phyloP scores from a whole-genome alignment of 1,284 basidiomycete genomes.

The Naganishia liquefaciens region DNA sequence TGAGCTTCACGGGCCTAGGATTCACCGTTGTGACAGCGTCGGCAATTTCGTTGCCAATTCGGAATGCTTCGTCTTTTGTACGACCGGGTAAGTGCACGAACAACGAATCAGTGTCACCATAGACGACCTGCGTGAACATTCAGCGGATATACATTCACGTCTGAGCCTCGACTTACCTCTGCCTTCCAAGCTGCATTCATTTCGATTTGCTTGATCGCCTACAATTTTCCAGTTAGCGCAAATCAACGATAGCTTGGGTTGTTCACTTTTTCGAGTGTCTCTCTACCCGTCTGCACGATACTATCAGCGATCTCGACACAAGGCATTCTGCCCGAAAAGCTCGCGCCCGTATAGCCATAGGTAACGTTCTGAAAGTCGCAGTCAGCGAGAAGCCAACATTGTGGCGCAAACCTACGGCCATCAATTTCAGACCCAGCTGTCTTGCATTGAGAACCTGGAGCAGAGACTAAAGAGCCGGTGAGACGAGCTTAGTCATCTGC shows the following conservation, averaged over 20 bases:
- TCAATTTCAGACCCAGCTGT: conserved; percentile 83
- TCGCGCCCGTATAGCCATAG: conserved; percentile 92
- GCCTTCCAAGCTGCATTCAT: conserved; percentile 80
- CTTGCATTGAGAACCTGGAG: conserved; percentile 77
- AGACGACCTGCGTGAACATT: conserved; percentile 65
- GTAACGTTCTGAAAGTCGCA: conserved; percentile 66
- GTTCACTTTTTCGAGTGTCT: conserved; percentile 85
- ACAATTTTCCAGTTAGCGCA: conserved; percentile 13
- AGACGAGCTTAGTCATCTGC: background rate
- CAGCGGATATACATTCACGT: background rate
- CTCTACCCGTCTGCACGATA: conserved; percentile 92
- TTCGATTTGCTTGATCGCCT: conserved; percentile 85
- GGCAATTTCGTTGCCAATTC: conserved; percentile 88
- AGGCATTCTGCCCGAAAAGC: conserved; percentile 95
- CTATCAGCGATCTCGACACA: conserved; percentile 97
- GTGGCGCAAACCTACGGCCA: conserved; percentile 50
- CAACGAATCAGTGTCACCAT: conserved; percentile 97
- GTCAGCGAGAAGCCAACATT: background rate
- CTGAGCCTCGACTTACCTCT: conserved; percentile 45
- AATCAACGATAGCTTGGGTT: background rate
- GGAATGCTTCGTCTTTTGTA: conserved; percentile 89
- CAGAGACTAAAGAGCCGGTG: conserved; percentile 60
- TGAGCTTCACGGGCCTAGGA: conserved; percentile 88
- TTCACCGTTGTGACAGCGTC: conserved; percentile 82
- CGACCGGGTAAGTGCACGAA: conserved; percentile 87